These are phyloP conservation scores for Cornus controversa DNA, from an alignment of 148 eudicot species.

Conservation along the genomic window DNA sequence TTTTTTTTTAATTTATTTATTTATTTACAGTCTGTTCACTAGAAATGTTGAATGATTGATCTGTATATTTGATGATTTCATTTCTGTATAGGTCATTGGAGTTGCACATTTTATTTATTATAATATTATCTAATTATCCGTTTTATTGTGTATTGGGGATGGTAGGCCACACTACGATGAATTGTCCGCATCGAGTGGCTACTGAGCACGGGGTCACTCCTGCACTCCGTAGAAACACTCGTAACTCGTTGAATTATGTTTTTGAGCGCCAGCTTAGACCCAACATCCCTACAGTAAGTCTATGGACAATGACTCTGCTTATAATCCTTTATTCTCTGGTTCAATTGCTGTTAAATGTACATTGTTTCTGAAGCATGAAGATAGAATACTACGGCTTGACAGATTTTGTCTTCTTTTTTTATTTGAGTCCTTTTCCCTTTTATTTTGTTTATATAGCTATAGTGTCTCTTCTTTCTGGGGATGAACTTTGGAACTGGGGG, in stretches of 20 bases:
- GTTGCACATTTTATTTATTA: not conserved
- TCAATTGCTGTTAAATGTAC: not conserved
- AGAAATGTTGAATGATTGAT: not conserved
- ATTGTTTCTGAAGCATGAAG: not conserved
- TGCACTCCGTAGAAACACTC: constrained; percentile 53
- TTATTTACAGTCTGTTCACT: not conserved
- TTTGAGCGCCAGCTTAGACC: constrained; percentile 79
- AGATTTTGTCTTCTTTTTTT: too few species aligned
- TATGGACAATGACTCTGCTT: not conserved
- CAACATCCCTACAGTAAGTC: constrained; percentile 62
- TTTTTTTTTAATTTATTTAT: too few species aligned
- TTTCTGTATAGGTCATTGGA: not conserved
- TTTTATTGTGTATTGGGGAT: constrained; percentile 7
- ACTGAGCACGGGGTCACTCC: constrained; percentile 82
- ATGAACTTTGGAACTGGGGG: too few species aligned
- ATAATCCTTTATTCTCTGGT: not conserved
- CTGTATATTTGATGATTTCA: not conserved
- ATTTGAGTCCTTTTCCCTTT: too few species aligned
- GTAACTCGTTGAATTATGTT: constrained; percentile 62
- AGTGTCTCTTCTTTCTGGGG: too few species aligned
- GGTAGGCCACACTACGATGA: constrained; percentile 92
- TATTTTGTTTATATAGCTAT: too few species aligned
- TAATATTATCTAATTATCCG: not conserved
- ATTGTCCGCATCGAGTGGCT: constrained; percentile 88
- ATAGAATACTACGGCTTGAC: too few species aligned